Evolutionary conservation across 2,329 filamentous ascomycete species (phyloP), one percentile per base, ranked within the genome.

Genomic region (Rhinocladiella mackenziei): DNA sequence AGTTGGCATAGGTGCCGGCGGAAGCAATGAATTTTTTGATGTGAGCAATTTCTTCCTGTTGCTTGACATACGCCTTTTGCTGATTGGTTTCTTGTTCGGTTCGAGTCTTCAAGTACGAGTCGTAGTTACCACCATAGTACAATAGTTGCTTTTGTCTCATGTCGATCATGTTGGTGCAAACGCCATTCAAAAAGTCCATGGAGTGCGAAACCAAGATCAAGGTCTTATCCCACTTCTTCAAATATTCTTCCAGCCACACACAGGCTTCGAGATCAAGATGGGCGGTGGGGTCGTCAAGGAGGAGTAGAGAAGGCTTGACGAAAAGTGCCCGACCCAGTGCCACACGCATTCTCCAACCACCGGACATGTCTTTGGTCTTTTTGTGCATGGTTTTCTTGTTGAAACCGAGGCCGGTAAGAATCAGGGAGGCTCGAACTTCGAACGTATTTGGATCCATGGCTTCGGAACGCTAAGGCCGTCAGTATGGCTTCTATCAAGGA

Each of bases 11-110:
- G 50, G 92, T 98, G 89, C 94, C 92, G 45, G 92, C 92, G 51
- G 91, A 96, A 63, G 94, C 92, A 67, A 98, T 98, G 78, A 98
- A 98, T 74, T 97, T 96, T 78, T 98, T 97, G 78, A 98, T 98
- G 77, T 98, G 94, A 58, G 82, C 79, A 68, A 98, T 98, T 76
- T 98, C 92, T 53, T 98, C 92, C 67, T 98, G 92, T 69, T 98
- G 92, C 78, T 98, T 98, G 68, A 86, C 77, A 76, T 98, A 98
- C 54, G 92, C 92, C 78, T 97, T 98, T 81, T 86, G 88, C 76
- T 98, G 92, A 76, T 98, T 98, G 69, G 83, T 83, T 73, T 98
- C 92, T 70, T 96, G 85, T 72, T 98, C 92, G 43, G 78, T 72
- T 52, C 91, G 81, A 39, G 91, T 97, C 86, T 97, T 98, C 72